These are phyloP conservation scores for Globisporangium ultimum DNA, from an alignment of 352 stramenopile genomes.

Conservation along the genomic window DNA sequence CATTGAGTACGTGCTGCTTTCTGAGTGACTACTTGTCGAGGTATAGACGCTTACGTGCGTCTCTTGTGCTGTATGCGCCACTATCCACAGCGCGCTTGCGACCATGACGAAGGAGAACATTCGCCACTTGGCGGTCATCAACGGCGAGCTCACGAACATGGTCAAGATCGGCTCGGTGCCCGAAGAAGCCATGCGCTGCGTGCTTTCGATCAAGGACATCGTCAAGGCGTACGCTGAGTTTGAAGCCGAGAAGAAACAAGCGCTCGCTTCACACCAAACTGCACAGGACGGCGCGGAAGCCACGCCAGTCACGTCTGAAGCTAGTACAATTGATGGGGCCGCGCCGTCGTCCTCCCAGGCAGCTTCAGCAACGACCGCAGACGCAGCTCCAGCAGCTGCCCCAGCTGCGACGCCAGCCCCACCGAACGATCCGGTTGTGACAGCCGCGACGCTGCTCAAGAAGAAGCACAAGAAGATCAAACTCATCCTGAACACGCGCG, in stretches of 20 bases:
- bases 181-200: constrained; percentile 80
- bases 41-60: neutral
- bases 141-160: constrained; percentile 64
- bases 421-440: constrained; percentile 24
- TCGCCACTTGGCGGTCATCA: constrained; percentile 79
- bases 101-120: constrained; percentile 89
- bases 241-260: constrained; percentile 50
- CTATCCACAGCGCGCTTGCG: constrained; percentile 30
- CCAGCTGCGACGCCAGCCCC: constrained; percentile 7
- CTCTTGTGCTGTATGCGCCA: constrained; percentile 19
- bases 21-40: neutral
- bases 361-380: neutral
- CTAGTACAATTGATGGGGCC: neutral
- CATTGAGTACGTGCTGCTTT: constrained; percentile 54
- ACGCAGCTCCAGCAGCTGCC: constrained; percentile 1
- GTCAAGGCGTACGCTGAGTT: constrained; percentile 72
- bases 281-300: constrained; percentile 2
- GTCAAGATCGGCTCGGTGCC: constrained; percentile 74
- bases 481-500: constrained; percentile 77
- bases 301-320: neutral
- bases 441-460: constrained; percentile 66
- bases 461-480: constrained; percentile 84
- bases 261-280: constrained; percentile 7
- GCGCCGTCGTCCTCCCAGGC: neutral
- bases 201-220: constrained; percentile 86